phyloP scores from a whole-genome alignment of 2,329 filamentous ascomycete genomes.

The Orbilia blumenaviensis region DNA sequence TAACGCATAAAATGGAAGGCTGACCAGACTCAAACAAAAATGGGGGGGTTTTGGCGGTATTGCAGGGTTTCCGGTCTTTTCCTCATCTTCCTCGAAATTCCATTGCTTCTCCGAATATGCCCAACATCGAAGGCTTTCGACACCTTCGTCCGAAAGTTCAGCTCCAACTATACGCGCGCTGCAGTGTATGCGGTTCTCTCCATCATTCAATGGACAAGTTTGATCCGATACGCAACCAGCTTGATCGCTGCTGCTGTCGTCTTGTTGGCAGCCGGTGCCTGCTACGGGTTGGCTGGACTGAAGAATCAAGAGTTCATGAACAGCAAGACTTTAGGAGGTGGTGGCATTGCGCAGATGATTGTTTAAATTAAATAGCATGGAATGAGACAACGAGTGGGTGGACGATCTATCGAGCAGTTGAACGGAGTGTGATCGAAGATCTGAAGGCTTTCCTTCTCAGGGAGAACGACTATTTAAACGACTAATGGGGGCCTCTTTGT shows the following conservation, averaged over 20 bases:
- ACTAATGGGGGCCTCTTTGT: constrained; percentile 3
- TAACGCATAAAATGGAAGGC: background rate
- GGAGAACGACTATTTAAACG: constrained; percentile 1
- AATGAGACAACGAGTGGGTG: background rate
- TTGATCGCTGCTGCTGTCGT: constrained; percentile 88
- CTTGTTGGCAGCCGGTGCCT: constrained; percentile 77
- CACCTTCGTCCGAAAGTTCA: constrained; percentile 85
- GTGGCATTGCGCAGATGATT: constrained; percentile 97
- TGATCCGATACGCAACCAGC: constrained; percentile 71
- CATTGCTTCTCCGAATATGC: constrained; percentile 94
- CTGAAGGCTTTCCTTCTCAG: background rate
- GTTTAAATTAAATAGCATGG: constrained; percentile 67
- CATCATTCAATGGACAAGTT: constrained; percentile 82
- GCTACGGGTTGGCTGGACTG: constrained; percentile 81
- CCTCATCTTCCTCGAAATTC: constrained; percentile 87
- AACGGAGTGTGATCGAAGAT: background rate
- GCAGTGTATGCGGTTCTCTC: constrained; percentile 84
- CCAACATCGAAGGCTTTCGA: constrained; percentile 93
- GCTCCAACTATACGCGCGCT: constrained; percentile 96
- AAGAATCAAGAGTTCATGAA: constrained; percentile 87
- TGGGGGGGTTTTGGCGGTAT: background rate
- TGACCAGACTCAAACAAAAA: constrained; percentile 35
- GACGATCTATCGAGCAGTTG: background rate
- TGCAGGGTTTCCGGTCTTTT: constrained; percentile 74
- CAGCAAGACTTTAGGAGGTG: constrained; percentile 94